Evolutionary conservation across 1,284 basidiomycete species (phyloP).

Genomic region (Trichosporon coremiiforme): DNA sequence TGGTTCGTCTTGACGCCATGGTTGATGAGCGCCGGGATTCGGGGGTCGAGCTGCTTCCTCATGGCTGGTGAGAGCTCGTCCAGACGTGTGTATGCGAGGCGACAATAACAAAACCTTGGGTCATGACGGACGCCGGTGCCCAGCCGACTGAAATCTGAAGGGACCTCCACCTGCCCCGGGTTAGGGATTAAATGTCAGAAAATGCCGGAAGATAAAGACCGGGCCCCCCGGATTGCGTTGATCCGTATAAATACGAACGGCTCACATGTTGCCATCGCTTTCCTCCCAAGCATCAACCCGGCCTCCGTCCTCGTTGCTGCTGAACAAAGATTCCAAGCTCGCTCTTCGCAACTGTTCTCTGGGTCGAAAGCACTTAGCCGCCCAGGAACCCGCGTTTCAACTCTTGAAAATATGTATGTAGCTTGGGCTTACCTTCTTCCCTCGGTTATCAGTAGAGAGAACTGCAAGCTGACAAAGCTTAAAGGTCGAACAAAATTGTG

Average conservation of each 20-base stretch:
- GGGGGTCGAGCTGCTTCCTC: conserved; percentile 72
- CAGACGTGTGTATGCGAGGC: background rate
- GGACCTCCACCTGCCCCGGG: conserved; percentile 17
- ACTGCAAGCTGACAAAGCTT: conserved; percentile 34
- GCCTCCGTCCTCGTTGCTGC: conserved; percentile 17
- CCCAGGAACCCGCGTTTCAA: conserved; percentile 20
- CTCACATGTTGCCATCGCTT: conserved; percentile 18
- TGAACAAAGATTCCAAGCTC: conserved; percentile 11
- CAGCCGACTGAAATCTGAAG: conserved; percentile 24
- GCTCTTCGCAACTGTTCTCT: conserved; percentile 14
- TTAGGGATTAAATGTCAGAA: conserved; percentile 18
- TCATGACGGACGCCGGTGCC: background rate
- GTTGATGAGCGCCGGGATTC: conserved; percentile 87
- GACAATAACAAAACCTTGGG: background rate
- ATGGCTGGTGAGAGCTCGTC: conserved; percentile 36
- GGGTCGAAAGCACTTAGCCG: conserved; percentile 4
- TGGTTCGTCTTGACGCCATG: conserved; percentile 93
- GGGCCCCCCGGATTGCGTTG: conserved; percentile 14
- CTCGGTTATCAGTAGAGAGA: conserved; percentile 3
- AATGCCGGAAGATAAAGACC: background rate
- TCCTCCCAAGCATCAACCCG: conserved; percentile 16
- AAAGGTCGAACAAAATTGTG: conserved; percentile 58
- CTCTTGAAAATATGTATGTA: conserved; percentile 35
- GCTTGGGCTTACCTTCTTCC: conserved; percentile 4
- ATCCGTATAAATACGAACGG: conserved; percentile 12